Base-by-base conservation (phyloP, 352 stramenopile species). In the Pythium utonaiense region DNA sequence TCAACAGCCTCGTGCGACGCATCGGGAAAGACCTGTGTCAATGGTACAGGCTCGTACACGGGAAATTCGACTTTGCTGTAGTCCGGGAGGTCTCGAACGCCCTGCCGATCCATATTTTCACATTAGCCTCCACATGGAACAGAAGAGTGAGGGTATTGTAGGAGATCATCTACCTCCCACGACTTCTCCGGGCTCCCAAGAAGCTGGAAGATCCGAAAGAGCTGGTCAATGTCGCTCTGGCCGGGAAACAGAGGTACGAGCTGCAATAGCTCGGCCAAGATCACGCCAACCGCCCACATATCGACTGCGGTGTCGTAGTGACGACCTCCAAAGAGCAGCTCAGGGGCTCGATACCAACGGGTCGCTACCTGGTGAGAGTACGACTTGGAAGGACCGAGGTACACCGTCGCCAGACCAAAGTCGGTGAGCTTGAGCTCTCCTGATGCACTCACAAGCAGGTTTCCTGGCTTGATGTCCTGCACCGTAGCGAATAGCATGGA, bases 171-270 rank as follows among this genome's bases (percentile, higher is more conserved):
- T 51, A 80, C 77, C 3, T 75, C 77, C 78, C 82, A 92, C 30
- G 79, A 69, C 31, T 64, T 66, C 44, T 81, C 75, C 0, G 81
- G 73, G 22, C 75, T 77, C 0, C 83, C 84, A 6, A 91, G 62
- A 33, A 91, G 67, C 45, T 92, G 76, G 31, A 89, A 62, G 30
- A 96, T 67, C 30, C 80, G 78, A 38, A 79, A 88, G 30, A 96
- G 74, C 63, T 96, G 83, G 57, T 94, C 83, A 34, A 93, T 80
- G 63, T 93, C 81, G 53, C 83, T 92, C 57, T 90, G 75, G 1
- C 81, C 86, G n/a, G 80, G 64, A 51, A 96, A 94, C 31, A 92
- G 66, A 42, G 86, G 78, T 19, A 75, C 75, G 17, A 73, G 60
- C 28, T 74, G 69, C 47, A 93, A 55, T 48, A 93, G 51, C 57